Evolutionary conservation across 108 stramenopile species (phyloP).

Genomic region (Licmophora abbreviata): DNA sequence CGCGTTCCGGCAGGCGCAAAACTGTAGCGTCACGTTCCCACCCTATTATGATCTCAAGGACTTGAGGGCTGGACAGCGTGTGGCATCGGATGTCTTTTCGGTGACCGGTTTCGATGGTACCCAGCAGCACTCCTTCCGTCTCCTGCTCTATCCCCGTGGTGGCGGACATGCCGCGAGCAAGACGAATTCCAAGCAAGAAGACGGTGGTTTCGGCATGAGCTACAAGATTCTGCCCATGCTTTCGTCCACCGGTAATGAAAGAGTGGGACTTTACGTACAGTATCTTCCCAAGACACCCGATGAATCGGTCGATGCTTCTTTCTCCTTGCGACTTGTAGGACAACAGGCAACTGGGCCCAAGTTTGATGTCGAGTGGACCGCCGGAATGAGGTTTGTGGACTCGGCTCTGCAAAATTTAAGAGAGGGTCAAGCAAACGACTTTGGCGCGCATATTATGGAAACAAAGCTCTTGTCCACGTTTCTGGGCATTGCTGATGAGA

Average conservation of each 20-base stretch:
- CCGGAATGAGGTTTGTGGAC: conserved; percentile 37
- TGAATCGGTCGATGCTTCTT: conserved; percentile 24
- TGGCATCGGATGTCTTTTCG: neutral
- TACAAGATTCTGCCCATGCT: conserved; percentile 14
- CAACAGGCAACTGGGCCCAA: conserved; percentile 12
- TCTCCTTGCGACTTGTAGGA: conserved; percentile 35
- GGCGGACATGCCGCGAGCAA: conserved; percentile 9
- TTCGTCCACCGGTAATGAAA: conserved; percentile 7
- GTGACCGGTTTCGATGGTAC: conserved; percentile 2
- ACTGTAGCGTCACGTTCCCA: too few species aligned
- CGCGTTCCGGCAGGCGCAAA: too few species aligned
- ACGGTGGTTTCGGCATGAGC: conserved; percentile 17
- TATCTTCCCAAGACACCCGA: conserved; percentile 8
- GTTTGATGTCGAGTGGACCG: conserved; percentile 47
- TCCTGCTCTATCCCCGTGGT: conserved; percentile 34
- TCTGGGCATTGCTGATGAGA: conserved; percentile 18
- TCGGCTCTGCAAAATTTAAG: conserved; percentile 2
- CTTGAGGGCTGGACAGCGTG: too few species aligned
- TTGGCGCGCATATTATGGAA: conserved; percentile 38
- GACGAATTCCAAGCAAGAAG: neutral
- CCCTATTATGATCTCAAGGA: too few species aligned
- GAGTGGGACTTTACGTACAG: conserved; percentile 32
- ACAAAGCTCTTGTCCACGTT: conserved; percentile 22
- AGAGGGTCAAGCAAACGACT: conserved; percentile 28
- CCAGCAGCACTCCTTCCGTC: conserved; percentile 11